Base-by-base conservation (phyloP, 2,329 filamentous ascomycete genomes). In the Nigrograna mackinnonii region DNA sequence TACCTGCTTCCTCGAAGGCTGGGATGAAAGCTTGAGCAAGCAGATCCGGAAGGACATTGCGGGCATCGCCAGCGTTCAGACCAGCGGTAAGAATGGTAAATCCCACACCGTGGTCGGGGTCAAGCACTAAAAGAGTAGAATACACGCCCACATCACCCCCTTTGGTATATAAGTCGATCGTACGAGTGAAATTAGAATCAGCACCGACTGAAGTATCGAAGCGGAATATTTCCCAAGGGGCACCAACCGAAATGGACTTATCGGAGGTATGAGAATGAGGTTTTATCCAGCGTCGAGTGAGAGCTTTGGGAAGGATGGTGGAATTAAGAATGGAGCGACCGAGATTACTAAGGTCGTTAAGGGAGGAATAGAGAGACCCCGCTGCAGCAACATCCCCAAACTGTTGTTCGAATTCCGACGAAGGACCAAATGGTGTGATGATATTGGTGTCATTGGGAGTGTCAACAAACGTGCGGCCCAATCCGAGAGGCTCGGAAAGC, bases 401-500 rank as follows among this genome's bases (percentile, higher is more conserved):
- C n/a, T 42, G 32, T 20, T 18, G 7, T 7, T 21, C 13, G 3
- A 5, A 43, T n/a, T 17, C 12, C 3, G 9, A 33, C 20, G 14
- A 17, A 20, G 28, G 26, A 19, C 19, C 22, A 20, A 18, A 37
- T 12, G 17, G 14, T 9, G 71, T 68, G 6, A 74, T 69, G 2
- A 74, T 50, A 0, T 45, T 58, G 44, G 28, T 43, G 12, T 44
- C 43, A 18, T 45, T 35, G 7, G 57, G 60, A 20, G 51, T 47
- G 37, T 12, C 57, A 42, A 50, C 42, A 43, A 49, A 64, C 3
- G 67, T 67, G 14, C 49, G 44, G 14, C 58, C 68, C 16, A 76
- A 51, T 3, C 58, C 56, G 4, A 75, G 58, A 2, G 68, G 64
- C 17, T 58, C 44, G n/a, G 69, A 46, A 6, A 75, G 39, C 4